These are phyloP conservation scores for Metschnikowia peoriensis DNA, from an alignment of 805 yeast genomes.

Conservation along the genomic window DNA sequence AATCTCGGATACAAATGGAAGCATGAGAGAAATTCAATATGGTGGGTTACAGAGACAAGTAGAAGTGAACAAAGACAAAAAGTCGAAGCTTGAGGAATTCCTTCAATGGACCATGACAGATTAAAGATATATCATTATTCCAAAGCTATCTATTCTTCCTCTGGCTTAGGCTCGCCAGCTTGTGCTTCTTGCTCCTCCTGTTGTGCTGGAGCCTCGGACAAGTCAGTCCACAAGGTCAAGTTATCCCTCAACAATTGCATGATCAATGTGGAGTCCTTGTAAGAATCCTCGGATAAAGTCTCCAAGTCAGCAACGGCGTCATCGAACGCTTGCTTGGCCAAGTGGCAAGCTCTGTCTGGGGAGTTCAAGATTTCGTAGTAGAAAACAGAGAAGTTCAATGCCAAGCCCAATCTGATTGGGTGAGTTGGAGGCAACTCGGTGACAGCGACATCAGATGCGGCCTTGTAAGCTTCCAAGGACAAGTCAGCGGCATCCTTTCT, in stretches of 20 bases:
- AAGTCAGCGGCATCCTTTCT: slow-evolving; percentile 90
- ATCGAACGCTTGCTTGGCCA: slow-evolving; percentile 98
- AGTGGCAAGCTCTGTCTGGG: slow-evolving; percentile 98
- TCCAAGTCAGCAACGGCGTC: slow-evolving; percentile 99
- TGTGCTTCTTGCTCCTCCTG: slow-evolving; percentile 33
- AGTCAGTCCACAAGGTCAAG: slow-evolving; percentile 97
- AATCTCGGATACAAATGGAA: slow-evolving; percentile 2
- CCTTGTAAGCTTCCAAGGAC: slow-evolving; percentile 90
- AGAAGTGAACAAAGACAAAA: slow-evolving; percentile 19
- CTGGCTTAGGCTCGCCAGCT: slow-evolving; percentile 24
- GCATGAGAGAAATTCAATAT: slow-evolving; percentile 8
- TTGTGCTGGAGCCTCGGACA: slow-evolving; percentile 69
- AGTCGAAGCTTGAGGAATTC: slow-evolving; percentile 10
- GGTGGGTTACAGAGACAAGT: slow-evolving; percentile 18
- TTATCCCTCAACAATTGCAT: slow-evolving; percentile 99
- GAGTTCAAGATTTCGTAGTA: slow-evolving; percentile 97
- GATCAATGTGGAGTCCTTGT: slow-evolving; percentile 96
- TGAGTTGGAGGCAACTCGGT: slow-evolving; percentile 98
- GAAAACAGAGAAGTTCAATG: slow-evolving; percentile 95
- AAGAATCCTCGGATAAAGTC: slow-evolving; percentile 95
- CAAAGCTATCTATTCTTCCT: slow-evolving; percentile 25
- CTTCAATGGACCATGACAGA: slow-evolving; percentile 14
- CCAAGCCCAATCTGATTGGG: slow-evolving; percentile 97
- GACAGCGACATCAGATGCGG: slow-evolving; percentile 96
- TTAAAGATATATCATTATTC: slow-evolving; percentile 12